Conservation (phyloP, 1,139 yeast genomes). For the Suhomyces atakaporum region DNA sequence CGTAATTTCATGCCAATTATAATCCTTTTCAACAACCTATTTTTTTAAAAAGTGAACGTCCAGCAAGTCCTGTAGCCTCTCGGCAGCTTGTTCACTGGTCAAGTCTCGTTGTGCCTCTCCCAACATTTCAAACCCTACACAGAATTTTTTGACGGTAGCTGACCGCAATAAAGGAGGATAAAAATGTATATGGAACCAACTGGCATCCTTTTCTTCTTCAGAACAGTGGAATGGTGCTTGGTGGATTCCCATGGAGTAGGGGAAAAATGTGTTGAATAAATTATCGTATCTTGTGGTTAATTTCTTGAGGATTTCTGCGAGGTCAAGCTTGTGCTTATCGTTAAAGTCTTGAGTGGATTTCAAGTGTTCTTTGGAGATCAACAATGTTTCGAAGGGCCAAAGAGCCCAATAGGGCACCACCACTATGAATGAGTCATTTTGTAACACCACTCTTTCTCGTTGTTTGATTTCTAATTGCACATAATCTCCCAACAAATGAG, state of each 20-base stretch:
- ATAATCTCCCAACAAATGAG: conserved; percentile 64
- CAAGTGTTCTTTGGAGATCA: conserved; percentile 57
- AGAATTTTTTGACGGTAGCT: conserved; percentile 73
- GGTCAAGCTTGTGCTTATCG: conserved; percentile 51
- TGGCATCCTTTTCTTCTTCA: conserved; percentile 37
- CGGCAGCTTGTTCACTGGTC: conserved; percentile 76
- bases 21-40: neutral
- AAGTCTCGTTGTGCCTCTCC: conserved; percentile 81
- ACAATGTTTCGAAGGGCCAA: conserved; percentile 78
- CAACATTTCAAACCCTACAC: conserved; percentile 77
- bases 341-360: conserved; percentile 53
- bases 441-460: conserved; percentile 53
- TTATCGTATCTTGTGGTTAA: conserved; percentile 73
- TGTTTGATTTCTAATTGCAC: conserved; percentile 58
- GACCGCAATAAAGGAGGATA: conserved; percentile 77
- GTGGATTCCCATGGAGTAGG: conserved; percentile 81
- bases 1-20: too few relatives aligned
- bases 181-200: conserved; percentile 78
- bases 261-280: conserved; percentile 68
- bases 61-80: conserved; percentile 48
- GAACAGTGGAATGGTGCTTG: conserved; percentile 61
- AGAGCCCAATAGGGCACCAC: conserved; percentile 83
- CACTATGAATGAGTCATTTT: conserved; percentile 66
- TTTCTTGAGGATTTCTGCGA: conserved; percentile 55
- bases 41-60: conserved; percentile 34